Conservation (phyloP, 148 eudicot species). For the Talinum fruticosum region DNA sequence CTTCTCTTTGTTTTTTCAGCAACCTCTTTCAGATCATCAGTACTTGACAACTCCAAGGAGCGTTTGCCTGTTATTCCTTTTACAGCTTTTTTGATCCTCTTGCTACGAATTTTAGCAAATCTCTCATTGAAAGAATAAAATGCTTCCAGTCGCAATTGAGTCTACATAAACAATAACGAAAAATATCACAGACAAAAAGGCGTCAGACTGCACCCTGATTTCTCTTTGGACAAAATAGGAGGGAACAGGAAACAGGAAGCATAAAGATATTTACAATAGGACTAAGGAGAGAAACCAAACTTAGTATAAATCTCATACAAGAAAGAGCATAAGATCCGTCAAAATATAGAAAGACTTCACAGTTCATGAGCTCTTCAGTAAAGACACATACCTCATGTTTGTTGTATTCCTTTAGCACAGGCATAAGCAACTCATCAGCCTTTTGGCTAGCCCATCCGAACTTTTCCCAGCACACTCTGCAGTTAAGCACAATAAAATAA, state of each 20-base stretch:
- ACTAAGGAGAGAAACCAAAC: neutral
- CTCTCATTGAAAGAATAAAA: slow-evolving; percentile 93
- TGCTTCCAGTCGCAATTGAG: slow-evolving; percentile 94
- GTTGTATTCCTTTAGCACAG: slow-evolving; percentile 89
- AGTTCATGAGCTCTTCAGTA: slow-evolving; percentile 2
- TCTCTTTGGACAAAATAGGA: neutral
- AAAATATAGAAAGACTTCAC: neutral
- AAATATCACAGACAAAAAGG: slow-evolving; percentile 6
- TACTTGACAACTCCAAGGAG: slow-evolving; percentile 39
- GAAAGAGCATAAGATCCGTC: neutral
- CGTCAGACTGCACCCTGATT: neutral
- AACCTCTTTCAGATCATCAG: slow-evolving; percentile 28
- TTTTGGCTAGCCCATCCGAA: slow-evolving; percentile 79
- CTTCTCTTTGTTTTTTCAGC: slow-evolving; percentile 42
- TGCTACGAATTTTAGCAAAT: slow-evolving; percentile 95
- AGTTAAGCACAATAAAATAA: slow-evolving; percentile 13
- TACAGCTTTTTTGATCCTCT: slow-evolving; percentile 79
- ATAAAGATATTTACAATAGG: neutral
- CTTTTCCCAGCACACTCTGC: slow-evolving; percentile 91
- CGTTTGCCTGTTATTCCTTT: slow-evolving; percentile 60
- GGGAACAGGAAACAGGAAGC: neutral
- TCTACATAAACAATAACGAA: slow-evolving; percentile 47
- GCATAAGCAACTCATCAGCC: slow-evolving; percentile 85
- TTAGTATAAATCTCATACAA: neutral
- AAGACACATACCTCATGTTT: slow-evolving; percentile 70